Conservation (phyloP, 2,329 filamentous ascomycete species). For the Torrubiella hemipterigena region DNA sequence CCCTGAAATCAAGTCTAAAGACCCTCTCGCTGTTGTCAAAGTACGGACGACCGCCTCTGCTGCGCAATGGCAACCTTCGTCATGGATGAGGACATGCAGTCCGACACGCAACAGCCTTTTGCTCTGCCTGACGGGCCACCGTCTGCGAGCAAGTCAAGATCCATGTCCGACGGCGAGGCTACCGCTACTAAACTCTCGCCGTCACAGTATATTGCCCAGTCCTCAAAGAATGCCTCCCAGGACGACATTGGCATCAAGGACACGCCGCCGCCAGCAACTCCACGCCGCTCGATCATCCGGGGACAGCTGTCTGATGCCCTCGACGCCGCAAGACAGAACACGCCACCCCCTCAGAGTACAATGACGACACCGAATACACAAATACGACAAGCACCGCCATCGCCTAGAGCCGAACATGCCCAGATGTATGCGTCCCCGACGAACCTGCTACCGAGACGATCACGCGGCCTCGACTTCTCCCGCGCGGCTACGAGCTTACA, state of each 20-base stretch:
- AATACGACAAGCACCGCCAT: constrained; percentile 52
- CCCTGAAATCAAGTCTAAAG: no score
- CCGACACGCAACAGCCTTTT: constrained; percentile 3
- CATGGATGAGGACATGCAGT: no score
- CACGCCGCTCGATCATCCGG: constrained; percentile 54
- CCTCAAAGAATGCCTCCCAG: constrained; percentile 46
- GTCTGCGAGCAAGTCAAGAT: constrained; percentile 43
- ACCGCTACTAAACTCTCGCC: constrained; percentile 45
- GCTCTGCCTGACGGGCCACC: constrained; percentile 17
- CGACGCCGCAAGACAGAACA: no score
- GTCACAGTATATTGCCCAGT: constrained; percentile 43
- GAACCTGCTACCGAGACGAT: constrained; percentile 78
- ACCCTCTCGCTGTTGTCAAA: no score
- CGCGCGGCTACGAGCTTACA: constrained; percentile 88
- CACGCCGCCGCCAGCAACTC: constrained; percentile 48
- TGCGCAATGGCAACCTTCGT: no score
- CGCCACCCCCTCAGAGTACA: constrained; percentile 17
- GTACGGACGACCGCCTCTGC: no score
- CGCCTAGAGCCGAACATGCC: constrained; percentile 74
- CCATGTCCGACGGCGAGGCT: constrained; percentile 50
- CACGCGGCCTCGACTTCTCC: constrained; percentile 84
- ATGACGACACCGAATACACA: constrained; percentile 16
- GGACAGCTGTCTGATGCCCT: no score
- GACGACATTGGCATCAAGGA: constrained; percentile 50
- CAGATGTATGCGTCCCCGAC: constrained; percentile 80